These are phyloP conservation scores for Urtica urens DNA, from an alignment of 306 rosid species.

Conservation along the genomic window DNA sequence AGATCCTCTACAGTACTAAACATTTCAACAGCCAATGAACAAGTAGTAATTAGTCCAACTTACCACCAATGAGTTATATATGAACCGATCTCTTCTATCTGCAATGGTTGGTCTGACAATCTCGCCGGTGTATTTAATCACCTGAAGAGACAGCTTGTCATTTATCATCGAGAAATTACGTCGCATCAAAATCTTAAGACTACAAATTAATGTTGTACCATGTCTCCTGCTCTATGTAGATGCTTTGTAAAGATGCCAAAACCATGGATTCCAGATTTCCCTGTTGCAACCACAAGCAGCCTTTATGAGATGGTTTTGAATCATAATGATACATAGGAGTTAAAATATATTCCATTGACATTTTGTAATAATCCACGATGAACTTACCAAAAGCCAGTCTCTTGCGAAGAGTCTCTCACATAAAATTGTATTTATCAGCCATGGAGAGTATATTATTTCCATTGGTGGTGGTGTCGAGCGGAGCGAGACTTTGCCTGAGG, in stretches of 20 bases:
- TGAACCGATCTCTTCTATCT: conserved; percentile 90
- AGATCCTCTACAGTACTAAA: no score
- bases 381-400: conserved; percentile 71
- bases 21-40: no score
- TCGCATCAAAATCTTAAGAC: conserved; percentile 12
- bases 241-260: conserved; percentile 96
- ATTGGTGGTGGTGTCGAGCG: conserved; percentile 44
- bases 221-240: conserved; percentile 96
- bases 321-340: no score
- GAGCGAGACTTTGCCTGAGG: conserved; percentile 51
- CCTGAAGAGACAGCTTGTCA: conserved; percentile 33
- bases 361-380: background rate
- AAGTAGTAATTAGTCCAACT: no score
- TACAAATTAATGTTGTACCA: conserved; percentile 49
- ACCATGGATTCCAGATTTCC: conserved; percentile 98
- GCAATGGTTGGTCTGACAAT: conserved; percentile 94
- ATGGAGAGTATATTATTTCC: conserved; percentile 66
- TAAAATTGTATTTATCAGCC: conserved; percentile 77
- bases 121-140: conserved; percentile 91
- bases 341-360: no score
- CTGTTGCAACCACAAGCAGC: conserved; percentile 23
- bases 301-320: background rate
- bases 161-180: conserved; percentile 2
- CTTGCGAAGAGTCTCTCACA: conserved; percentile 79
- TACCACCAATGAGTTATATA: conserved; percentile 96